Evolutionary conservation across 1,284 basidiomycete genomes (phyloP).

Genomic region (Erythrobasidium hasegawianum): DNA sequence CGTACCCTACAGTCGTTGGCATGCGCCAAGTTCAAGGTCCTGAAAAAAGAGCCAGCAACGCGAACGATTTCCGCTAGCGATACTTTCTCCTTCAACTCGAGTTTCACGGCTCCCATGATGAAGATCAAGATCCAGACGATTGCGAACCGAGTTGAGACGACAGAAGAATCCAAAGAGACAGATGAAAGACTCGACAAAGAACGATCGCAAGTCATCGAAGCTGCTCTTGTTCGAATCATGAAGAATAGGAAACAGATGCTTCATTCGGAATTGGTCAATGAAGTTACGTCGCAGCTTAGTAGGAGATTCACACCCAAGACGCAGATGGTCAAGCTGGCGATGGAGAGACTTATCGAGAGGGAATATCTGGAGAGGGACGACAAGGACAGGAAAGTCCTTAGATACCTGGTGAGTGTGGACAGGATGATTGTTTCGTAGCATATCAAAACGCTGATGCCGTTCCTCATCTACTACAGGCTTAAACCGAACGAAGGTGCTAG

Average conservation of each 20-base stretch:
- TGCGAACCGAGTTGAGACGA: slow-evolving; percentile 76
- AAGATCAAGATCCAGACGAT: slow-evolving; percentile 93
- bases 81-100: slow-evolving; percentile 80
- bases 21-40: slow-evolving; percentile 88
- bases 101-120: slow-evolving; percentile 74
- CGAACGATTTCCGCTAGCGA: slow-evolving; percentile 74
- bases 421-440: background rate
- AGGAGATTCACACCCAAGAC: slow-evolving; percentile 82
- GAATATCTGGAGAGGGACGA: slow-evolving; percentile 47
- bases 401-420: slow-evolving; percentile 39
- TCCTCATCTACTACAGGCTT: too few relatives aligned
- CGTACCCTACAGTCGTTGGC: slow-evolving; percentile 92
- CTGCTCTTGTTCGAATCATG: slow-evolving; percentile 96
- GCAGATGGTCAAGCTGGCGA: slow-evolving; percentile 82
- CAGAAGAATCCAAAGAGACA: slow-evolving; percentile 86
- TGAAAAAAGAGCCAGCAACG: slow-evolving; percentile 85
- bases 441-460: too few relatives aligned
- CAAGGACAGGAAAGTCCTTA: slow-evolving; percentile 42
- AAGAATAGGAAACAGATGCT: slow-evolving; percentile 87
- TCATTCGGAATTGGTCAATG: slow-evolving; percentile 85
- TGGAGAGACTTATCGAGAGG: slow-evolving; percentile 85
- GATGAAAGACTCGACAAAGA: slow-evolving; percentile 88
- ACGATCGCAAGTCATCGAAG: slow-evolving; percentile 85
- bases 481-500: too few relatives aligned
- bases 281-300: slow-evolving; percentile 81